Evolutionary conservation across 148 eudicot species (phyloP).

Genomic region (Cornus florida): DNA sequence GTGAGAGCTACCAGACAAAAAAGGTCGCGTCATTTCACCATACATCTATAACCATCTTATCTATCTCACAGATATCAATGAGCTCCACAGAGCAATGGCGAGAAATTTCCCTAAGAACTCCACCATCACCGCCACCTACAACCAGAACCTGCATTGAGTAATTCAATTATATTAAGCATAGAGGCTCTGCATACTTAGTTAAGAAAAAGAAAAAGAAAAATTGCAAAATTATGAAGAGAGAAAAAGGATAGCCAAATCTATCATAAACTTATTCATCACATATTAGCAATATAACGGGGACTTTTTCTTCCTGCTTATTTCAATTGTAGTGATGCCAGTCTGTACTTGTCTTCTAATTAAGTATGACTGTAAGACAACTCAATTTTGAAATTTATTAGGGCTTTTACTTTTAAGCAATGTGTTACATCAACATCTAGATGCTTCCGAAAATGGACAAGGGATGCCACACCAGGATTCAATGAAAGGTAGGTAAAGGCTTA

Average conservation of each 20-base stretch:
- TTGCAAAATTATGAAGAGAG: not conserved
- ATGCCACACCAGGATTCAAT: too few relatives aligned
- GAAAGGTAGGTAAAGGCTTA: too few relatives aligned
- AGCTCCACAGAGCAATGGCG: slow-evolving; percentile 90
- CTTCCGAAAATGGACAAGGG: too few relatives aligned
- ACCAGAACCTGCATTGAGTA: slow-evolving; percentile 73
- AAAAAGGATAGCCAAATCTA: slow-evolving; percentile 1
- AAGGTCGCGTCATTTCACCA: not conserved
- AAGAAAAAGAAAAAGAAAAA: not conserved
- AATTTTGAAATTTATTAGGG: too few relatives aligned
- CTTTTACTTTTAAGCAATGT: too few relatives aligned
- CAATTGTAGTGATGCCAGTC: too few relatives aligned
- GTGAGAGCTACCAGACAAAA: not conserved
- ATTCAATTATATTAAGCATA: not conserved
- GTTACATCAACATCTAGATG: too few relatives aligned
- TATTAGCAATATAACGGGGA: too few relatives aligned
- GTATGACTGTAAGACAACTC: too few relatives aligned
- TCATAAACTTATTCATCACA: not conserved
- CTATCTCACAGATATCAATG: slow-evolving; percentile 96
- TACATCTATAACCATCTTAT: slow-evolving; percentile 96
- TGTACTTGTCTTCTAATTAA: too few relatives aligned
- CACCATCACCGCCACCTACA: slow-evolving; percentile 99
- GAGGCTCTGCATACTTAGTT: not conserved
- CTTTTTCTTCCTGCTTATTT: too few relatives aligned
- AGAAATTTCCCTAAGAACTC: slow-evolving; percentile 89